Base-by-base conservation (phyloP, 2,329 filamentous ascomycete genomes). In the Alternaria arborescens region DNA sequence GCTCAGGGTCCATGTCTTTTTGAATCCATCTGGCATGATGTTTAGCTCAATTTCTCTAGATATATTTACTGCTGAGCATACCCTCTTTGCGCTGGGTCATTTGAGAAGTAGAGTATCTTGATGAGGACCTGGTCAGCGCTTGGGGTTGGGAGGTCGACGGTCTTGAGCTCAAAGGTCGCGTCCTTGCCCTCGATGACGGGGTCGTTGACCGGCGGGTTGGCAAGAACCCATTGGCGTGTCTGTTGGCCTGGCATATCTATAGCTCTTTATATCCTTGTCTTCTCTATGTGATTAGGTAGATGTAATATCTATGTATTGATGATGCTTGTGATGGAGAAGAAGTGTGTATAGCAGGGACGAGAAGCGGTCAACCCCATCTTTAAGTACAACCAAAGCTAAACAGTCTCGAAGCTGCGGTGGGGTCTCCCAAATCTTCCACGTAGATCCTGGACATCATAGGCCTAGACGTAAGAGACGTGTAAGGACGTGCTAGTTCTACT, bases 51-150 rank as follows among this genome's bases (percentile, higher is more conserved):
- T 20, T 18, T 12, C 32, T 40, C n/a, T n/a, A 40, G 0, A 40
- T 14, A 11, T 18, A 0, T 40, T 11, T 20, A 40, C 38, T 40
- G 8, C 18, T 40, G 38, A 40, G 38, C 38, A 18, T 40, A 41
- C 18, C 46, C 46, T 36, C 46, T 24, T 14, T 50, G 46, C 24
- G 46, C 46, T 22, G 46, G 84, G 71, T 86, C 84, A 62, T 85
- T 86, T 62, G 82, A 84, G 52, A 85, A 69, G 62, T 73, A 84
- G 18, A 81, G 67, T 2, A 75, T 71, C 71, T 85, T 82, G 55
- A 85, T 61, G 20, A 86, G 79, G 60, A 83, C 72, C 71, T 85
- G 76, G 57, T 79, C 72, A 10, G 78, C 60, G 28, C 74, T 68
- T 10, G 79, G 75, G 32, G 72, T 38, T 3, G 81, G 75, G 8